Base-by-base conservation (phyloP, 1,139 yeast genomes). In the Suhomyces taliae region DNA sequence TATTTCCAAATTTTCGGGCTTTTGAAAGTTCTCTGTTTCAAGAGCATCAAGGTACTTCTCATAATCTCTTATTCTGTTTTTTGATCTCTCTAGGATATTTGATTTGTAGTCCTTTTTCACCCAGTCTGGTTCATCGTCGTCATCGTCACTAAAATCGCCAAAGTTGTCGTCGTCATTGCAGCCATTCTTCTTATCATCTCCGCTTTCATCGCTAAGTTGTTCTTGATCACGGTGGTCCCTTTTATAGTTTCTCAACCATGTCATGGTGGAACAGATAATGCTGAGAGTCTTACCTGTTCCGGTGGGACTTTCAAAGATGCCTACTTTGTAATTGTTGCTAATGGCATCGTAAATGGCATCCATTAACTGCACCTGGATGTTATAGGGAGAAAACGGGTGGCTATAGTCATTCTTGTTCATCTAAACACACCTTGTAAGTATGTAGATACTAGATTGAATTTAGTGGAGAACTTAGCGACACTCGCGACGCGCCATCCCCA, bases 251-350 rank as follows among this genome's bases (percentile, higher is more conserved):
- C 97, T 69, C 10, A 91, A 70, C 97, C 97, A 91, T 0, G 95
- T 81, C 82, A 91, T 78, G 0, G 95, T 73, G 0, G 96, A 82
- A 60, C 98, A 93, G 2, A 91, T 87, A 39, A 91, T 69, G 1
- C 97, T 89, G 8, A 91, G 69, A 0, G 97, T 90, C 65, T 91
- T 91, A 5, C 98, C 98, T 1, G 95, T 88, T 3, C 98, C 99
- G 0, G 99, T 91, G 0, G 99, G 98, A 53, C 95, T 86, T 63
- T 91, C 98, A 59, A 91, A 87, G 7, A 91, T 72, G 0, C 96
- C 97, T 2, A 91, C 72, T 60, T 86, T 88, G 61, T 76, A 82
- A 29, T 74, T 72, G 12, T 70, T 67, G 9, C 77, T 74, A 11
- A 91, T 72, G 2, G 90, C 78, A 27, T 79, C 79, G 59, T 87